phyloP scores from a whole-genome alignment of 1,139 yeast genomes.

The Hyphopichia buzzinii region DNA sequence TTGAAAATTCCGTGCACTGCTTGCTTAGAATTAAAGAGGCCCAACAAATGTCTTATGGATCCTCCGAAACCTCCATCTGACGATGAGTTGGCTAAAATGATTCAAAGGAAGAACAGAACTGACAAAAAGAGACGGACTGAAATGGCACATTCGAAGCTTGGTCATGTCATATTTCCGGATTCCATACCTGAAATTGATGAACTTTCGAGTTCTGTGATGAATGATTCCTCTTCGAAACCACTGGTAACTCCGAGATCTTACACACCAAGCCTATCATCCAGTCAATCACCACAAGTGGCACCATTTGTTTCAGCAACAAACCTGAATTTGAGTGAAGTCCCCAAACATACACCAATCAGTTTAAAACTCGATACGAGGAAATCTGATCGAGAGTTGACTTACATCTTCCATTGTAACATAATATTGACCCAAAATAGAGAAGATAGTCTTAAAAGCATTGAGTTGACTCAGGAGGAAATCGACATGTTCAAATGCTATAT shows the following conservation, averaged over 20 bases:
- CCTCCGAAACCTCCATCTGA: constrained; percentile 50
- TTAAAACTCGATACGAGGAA: neutral
- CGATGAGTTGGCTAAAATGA: constrained; percentile 21
- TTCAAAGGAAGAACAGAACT: constrained; percentile 22
- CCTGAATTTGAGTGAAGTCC: neutral
- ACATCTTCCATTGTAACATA: neutral
- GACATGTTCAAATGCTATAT: neutral
- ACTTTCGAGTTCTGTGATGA: too few relatives aligned
- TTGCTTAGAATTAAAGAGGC: constrained; percentile 44
- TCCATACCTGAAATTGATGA: neutral
- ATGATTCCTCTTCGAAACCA: too few relatives aligned
- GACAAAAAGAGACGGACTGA: constrained; percentile 7
- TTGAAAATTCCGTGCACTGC: constrained; percentile 48
- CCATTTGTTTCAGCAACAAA: neutral
- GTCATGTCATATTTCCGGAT: constrained; percentile 64
- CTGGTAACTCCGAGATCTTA: neutral
- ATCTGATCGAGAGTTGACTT: neutral
- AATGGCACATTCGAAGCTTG: constrained; percentile 87
- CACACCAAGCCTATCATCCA: neutral
- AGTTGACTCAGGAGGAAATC: neutral
- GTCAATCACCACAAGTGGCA: neutral
- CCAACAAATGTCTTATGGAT: constrained; percentile 31
- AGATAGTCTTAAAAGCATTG: neutral
- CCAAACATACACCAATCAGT: neutral
- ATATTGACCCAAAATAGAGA: neutral